These are phyloP conservation scores for Aleurites moluccanus DNA, from an alignment of 441 rosid species.

Conservation along the genomic window DNA sequence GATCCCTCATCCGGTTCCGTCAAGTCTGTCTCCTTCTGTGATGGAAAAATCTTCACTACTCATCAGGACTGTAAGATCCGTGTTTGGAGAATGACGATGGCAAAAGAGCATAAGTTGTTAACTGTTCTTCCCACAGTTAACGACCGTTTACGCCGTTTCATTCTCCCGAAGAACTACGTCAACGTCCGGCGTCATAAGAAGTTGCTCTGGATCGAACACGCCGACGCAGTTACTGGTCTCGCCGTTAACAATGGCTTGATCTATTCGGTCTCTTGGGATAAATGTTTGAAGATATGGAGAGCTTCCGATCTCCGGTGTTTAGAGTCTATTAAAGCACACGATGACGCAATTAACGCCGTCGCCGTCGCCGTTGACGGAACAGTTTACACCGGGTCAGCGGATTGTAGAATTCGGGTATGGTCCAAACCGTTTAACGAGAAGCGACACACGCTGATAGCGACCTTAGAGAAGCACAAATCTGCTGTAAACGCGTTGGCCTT, in stretches of 20 bases:
- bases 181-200: constrained; percentile 71
- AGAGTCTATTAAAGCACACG: constrained; percentile 71
- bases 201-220: constrained; percentile 82
- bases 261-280: constrained; percentile 93
- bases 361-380: constrained; percentile 62
- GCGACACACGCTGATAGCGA: constrained; percentile 53
- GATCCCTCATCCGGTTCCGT: constrained; percentile 67
- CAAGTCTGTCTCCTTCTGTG: constrained; percentile 55
- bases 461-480: constrained; percentile 78
- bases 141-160: constrained; percentile 71
- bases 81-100: constrained; percentile 59
- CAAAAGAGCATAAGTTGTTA: constrained; percentile 44
- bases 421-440: constrained; percentile 47
- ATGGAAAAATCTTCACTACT: constrained; percentile 64
- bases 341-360: constrained; percentile 80
- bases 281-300: constrained; percentile 74
- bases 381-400: constrained; percentile 88
- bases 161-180: constrained; percentile 78
- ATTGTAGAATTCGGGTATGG: constrained; percentile 78
- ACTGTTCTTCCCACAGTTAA: constrained; percentile 74
- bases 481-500: constrained; percentile 83
- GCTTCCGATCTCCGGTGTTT: constrained; percentile 65
- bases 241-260: constrained; percentile 58
- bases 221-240: constrained; percentile 81
- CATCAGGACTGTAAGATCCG: constrained; percentile 90